Percentiles rank a stretch among this genome's conserved stretches.
These are phyloP conservation scores for Aspergillus sp. DNA, from an alignment of 2,329 filamentous ascomycete species.

Conservation along the genomic window DNA sequence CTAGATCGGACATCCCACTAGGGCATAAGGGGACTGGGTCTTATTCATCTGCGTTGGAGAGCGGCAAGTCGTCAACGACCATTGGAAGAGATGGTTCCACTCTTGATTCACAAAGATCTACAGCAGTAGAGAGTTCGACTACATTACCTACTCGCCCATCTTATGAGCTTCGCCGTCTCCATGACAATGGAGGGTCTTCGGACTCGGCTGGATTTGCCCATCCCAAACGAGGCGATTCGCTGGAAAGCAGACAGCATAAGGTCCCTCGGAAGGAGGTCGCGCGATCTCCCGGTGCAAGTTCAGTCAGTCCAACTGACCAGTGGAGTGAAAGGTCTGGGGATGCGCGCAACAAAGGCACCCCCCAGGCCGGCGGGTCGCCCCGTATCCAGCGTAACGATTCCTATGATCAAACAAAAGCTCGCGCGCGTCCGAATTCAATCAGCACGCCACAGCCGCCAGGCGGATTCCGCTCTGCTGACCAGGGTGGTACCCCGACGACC, in stretches of 20 bases:
- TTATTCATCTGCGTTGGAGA: slow-evolving; percentile 38
- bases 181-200: slow-evolving; percentile 51
- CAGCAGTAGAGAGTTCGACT: slow-evolving; percentile 25
- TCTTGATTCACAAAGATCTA: slow-evolving; percentile 30
- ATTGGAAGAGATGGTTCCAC: slow-evolving; percentile 34
- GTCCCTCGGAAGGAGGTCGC: slow-evolving; percentile 66
- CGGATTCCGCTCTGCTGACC: slow-evolving; percentile 36
- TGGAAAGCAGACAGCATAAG: slow-evolving; percentile 52
- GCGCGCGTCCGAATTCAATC: slow-evolving; percentile 50
- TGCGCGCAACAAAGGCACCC: slow-evolving; percentile 44
- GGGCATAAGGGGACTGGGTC: slow-evolving; percentile 42
- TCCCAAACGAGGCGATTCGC: slow-evolving; percentile 62
- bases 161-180: slow-evolving; percentile 55
- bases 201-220: slow-evolving; percentile 40
- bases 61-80: slow-evolving; percentile 22
- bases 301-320: slow-evolving; percentile 34
- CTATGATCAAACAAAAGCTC: slow-evolving; percentile 21
- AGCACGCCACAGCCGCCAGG: slow-evolving; percentile 42
- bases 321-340: slow-evolving; percentile 28
- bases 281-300: slow-evolving; percentile 32
- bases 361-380: slow-evolving; percentile 44
- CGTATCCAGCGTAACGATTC: slow-evolving; percentile 52
- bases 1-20: slow-evolving; percentile 40
- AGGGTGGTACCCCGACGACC: slow-evolving; percentile 63
- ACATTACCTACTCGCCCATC: slow-evolving; percentile 52